Percentiles rank a stretch among this genome's conserved stretches.
These are phyloP conservation scores for Colletotrichum truncatum DNA, from an alignment of 2,329 filamentous ascomycete species.

Conservation along the genomic window DNA sequence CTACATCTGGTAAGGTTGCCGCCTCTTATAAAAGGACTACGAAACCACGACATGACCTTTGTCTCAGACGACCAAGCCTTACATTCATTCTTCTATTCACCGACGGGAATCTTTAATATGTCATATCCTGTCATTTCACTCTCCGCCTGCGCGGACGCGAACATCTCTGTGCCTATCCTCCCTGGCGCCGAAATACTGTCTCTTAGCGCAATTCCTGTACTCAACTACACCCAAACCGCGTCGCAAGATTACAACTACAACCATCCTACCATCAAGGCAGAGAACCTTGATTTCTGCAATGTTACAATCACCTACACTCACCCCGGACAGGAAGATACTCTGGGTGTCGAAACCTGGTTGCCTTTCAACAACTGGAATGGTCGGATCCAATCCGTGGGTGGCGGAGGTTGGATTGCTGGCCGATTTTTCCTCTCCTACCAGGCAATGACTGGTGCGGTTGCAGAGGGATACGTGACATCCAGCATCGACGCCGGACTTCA, in stretches of 20 bases:
- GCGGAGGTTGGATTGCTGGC: conserved; percentile 40
- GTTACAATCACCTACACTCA: conserved; percentile 10
- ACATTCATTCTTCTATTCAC: too few species aligned
- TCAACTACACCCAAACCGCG: conserved; percentile 27
- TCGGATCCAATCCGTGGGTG: conserved; percentile 39
- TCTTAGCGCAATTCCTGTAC: conserved; percentile 16
- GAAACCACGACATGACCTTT: too few species aligned
- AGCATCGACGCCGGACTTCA: conserved; percentile 33
- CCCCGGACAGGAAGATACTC: conserved; percentile 30
- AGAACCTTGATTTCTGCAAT: conserved; percentile 19
- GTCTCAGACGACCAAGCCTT: too few species aligned
- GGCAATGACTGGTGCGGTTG: conserved; percentile 33
- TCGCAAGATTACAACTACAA: conserved; percentile 3
- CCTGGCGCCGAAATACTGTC: conserved; percentile 28
- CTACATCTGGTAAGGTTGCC: too few species aligned
- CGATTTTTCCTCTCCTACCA: conserved; percentile 17
- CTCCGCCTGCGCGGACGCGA: not conserved
- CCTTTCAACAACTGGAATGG: conserved; percentile 39
- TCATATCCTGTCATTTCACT: not conserved
- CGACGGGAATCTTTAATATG: not conserved
- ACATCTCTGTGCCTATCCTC: not conserved
- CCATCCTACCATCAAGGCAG: conserved; percentile 18
- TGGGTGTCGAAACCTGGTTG: conserved; percentile 37
- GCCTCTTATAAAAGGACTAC: too few species aligned
- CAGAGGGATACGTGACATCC: conserved; percentile 32